Conservation (phyloP, 148 eudicot genomes). For the Chenopodium formosanum region DNA sequence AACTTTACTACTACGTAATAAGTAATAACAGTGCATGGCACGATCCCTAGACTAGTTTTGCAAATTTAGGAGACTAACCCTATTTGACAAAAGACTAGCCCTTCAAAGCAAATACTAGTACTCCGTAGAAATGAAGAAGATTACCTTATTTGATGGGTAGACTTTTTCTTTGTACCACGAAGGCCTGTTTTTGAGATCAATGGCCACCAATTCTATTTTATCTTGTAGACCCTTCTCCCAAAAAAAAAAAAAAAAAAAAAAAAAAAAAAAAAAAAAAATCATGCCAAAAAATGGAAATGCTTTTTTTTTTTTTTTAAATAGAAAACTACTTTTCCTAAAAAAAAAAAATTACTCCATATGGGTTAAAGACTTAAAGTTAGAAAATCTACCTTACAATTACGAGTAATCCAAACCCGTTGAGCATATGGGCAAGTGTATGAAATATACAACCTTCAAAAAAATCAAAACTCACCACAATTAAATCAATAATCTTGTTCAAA, state of each 20-base stretch:
- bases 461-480: background rate
- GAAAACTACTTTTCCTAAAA: background rate
- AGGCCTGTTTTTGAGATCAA: constrained; percentile 73
- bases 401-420: constrained; percentile 73
- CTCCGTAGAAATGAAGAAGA: background rate
- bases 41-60: too few relatives aligned
- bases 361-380: too few relatives aligned
- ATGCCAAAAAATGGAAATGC: too few relatives aligned
- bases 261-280: too few relatives aligned
- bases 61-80: too few relatives aligned
- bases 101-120: too few relatives aligned
- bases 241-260: background rate
- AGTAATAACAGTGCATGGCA: too few relatives aligned
- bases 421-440: constrained; percentile 78
- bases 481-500: too few relatives aligned
- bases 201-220: constrained; percentile 67
- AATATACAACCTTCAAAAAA: constrained; percentile 55
- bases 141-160: constrained; percentile 72
- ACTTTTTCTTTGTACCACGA: constrained; percentile 80
- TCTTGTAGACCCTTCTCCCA: constrained; percentile 66
- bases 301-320: too few relatives aligned
- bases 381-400: constrained; percentile 57
- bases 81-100: too few relatives aligned
- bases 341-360: background rate
- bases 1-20: too few relatives aligned